Base-by-base conservation (phyloP, 2,329 filamentous ascomycete species). In the Ophiosphaerella korrae region DNA sequence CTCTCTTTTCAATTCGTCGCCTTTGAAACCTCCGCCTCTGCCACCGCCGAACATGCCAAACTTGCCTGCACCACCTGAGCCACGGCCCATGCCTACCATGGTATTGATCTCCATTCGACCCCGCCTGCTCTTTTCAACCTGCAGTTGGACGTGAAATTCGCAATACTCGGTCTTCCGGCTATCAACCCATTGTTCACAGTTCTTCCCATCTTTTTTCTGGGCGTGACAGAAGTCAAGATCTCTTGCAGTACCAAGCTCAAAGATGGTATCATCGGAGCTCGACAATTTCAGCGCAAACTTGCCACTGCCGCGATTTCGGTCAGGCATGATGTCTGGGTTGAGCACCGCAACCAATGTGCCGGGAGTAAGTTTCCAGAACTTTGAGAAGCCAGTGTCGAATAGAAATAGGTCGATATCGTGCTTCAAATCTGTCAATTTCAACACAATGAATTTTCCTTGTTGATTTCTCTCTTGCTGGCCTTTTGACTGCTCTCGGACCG, bases 261-360 rank as follows among this genome's bases (percentile, higher is more conserved):
- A 83, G 32, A 99, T 85, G 0, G 88, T 93, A 67, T 99, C 94
- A 31, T 88, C 89, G 32, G 90, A 91, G 40, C 89, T 93, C 53
- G 88, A 89, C 57, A 99, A 83, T 12, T 91, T 89, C 4, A 99
- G 80, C 42, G 87, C 90, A 75, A 97, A 99, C 29, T 86, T 85
- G 23, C 92, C 92, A 0, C 89, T 93, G 56, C 92, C 89, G 13
- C 85, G 80, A 53, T 86, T 86, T 0, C 89, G 88, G 0, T 93
- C 93, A 3, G 93, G 91, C 86, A 99, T 90, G 62, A 97, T 88
- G 14, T 81, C 86, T 1, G 94, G 94, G 67, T 99, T 99, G 26
- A 99, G 80, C 23, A 99, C 89, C 5, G 93, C 94, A 48, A 99
- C 80, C 1, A 97, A 83, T 0, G 92, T 97, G n/a, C 94, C 94